phyloP scores from a whole-genome alignment of 1,284 basidiomycete genomes.

The Apiotrichum sp. region DNA sequence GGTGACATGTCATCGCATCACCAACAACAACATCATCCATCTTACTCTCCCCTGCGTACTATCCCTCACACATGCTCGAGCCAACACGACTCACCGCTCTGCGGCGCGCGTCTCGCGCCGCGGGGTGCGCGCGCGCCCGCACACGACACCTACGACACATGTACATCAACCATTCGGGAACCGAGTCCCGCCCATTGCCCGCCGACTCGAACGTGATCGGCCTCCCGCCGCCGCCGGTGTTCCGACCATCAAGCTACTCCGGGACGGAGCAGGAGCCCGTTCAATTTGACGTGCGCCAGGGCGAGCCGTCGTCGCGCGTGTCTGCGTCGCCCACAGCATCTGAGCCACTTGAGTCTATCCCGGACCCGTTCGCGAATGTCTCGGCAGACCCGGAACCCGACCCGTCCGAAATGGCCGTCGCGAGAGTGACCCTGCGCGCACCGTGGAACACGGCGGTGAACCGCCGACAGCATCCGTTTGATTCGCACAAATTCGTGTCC shows the following conservation, averaged over 20 bases:
- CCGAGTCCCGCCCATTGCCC: too few species aligned
- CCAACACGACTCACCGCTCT: background rate
- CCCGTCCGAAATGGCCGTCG: conserved; percentile 5
- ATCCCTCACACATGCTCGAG: background rate
- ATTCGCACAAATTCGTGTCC: conserved; percentile 45
- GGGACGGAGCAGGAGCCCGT: too few species aligned
- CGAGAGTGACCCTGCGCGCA: conserved; percentile 4
- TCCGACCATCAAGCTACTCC: background rate
- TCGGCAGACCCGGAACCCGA: background rate
- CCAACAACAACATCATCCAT: too few species aligned
- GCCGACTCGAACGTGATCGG: background rate
- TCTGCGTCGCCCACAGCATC: background rate
- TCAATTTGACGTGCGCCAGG: too few species aligned
- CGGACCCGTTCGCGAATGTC: background rate
- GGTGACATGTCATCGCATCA: too few species aligned
- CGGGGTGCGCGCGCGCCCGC: too few species aligned
- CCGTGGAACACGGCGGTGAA: background rate
- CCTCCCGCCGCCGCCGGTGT: background rate
- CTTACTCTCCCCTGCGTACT: too few species aligned
- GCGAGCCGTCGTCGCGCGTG: too few species aligned
- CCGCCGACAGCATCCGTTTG: conserved; percentile 41
- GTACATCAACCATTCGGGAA: too few species aligned
- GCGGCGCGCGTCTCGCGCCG: background rate
- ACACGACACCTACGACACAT: too few species aligned
- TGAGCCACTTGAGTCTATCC: background rate